Base-by-base conservation (phyloP, 768 basidiomycete species). In the Tylopilus cervinicoccineus region DNA sequence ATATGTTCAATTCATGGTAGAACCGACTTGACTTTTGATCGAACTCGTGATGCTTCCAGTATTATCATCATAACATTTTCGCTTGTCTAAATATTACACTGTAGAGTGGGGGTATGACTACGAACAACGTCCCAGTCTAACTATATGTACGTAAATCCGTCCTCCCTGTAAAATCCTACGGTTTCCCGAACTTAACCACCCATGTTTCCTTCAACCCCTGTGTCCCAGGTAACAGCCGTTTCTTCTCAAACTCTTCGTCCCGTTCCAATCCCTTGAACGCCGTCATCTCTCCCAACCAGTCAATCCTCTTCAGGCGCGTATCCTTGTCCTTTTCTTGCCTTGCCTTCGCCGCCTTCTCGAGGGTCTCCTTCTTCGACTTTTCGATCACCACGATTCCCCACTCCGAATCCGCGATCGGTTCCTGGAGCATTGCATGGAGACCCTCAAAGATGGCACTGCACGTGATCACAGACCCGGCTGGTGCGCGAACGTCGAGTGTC, bases 181-280 rank as follows among this genome's bases (percentile, higher is more conserved):
- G 58, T 38, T 60, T 67, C 27, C 68, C 74, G 40, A 80, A 64
- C 59, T 74, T 79, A 22, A 83, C 69, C 4, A 83, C 66, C 80
- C 81, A 86, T 0, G 81, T 84, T 64, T 85, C 80, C 14, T 69
- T 50, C 53, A 69, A 69, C 1, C 49, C 58, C 38, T 70, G 53
- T 29, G 54, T 50, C 11, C 75, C 76, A 17, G 81, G 82, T 20
- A 83, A 47, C 41, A 76, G 50, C 49, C 80, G 70, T 59, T 66
- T 59, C 59, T 76, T 80, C 47, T 70, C 71, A 57, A 75, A 82
- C 7, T 77, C 79, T 11, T 79, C 78, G 50, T 84, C 78, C 63
- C 66, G 75, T 56, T 81, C 79, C 52, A 88, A 57, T 2, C 86
- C 86, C 50, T 71, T 77, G 60, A 87, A 87, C 32, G 78, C 63